phyloP scores from a whole-genome alignment of 495 filamentous ascomycete genomes.

The Endocarpon pusillum region DNA sequence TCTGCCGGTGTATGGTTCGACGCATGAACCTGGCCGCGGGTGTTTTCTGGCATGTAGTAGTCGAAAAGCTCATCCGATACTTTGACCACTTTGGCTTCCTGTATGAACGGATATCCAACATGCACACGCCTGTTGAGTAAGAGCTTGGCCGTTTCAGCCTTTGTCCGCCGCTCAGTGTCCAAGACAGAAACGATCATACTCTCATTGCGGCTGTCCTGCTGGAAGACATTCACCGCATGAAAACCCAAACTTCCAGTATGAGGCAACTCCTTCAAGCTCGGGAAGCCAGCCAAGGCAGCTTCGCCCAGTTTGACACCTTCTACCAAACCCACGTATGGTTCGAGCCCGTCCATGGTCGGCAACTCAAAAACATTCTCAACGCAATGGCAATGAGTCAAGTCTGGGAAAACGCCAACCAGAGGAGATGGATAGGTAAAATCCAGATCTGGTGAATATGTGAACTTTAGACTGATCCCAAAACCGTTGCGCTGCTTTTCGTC shows the following conservation, averaged over 20 bases:
- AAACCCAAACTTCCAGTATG: constrained; percentile 66
- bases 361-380: constrained; percentile 91
- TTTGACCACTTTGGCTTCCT: constrained; percentile 74
- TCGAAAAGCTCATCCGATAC: constrained; percentile 92
- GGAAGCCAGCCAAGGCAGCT: constrained; percentile 79
- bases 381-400: constrained; percentile 73
- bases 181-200: constrained; percentile 82
- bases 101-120: constrained; percentile 89
- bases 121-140: constrained; percentile 75
- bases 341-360: constrained; percentile 77
- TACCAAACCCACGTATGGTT: constrained; percentile 69
- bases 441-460: constrained; percentile 61
- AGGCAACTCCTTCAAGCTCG: constrained; percentile 67
- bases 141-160: constrained; percentile 49
- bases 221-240: constrained; percentile 91
- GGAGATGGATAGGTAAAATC: constrained; percentile 75
- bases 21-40: constrained; percentile 38
- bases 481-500: constrained; percentile 69
- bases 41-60: constrained; percentile 52
- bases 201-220: constrained; percentile 90
- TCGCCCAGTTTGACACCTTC: constrained; percentile 73
- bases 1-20: constrained; percentile 60
- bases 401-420: constrained; percentile 78
- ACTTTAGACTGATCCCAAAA: constrained; percentile 85
- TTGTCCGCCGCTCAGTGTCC: constrained; percentile 53